phyloP scores from a whole-genome alignment of 495 filamentous ascomycete genomes.

The Podospora anserina region DNA sequence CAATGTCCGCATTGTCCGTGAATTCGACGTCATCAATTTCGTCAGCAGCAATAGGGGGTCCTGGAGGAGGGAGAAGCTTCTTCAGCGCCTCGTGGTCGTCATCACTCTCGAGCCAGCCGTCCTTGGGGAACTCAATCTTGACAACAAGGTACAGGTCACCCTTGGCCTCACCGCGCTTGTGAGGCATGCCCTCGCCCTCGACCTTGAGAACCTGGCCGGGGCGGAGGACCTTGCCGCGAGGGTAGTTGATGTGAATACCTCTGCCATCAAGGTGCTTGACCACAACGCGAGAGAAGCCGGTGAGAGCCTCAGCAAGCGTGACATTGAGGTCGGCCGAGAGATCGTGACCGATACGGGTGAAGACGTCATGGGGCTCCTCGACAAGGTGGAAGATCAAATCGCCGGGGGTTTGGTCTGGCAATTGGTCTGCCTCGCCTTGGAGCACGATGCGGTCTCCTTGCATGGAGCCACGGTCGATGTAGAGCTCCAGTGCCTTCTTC shows the following conservation, averaged over 20 bases:
- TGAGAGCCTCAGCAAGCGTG: slow-evolving; percentile 78
- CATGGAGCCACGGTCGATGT: slow-evolving; percentile 85
- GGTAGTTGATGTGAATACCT: slow-evolving; percentile 77
- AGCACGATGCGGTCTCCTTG: slow-evolving; percentile 87
- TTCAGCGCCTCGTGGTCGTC: slow-evolving; percentile 62
- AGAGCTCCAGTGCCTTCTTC: slow-evolving; percentile 92
- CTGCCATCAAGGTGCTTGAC: slow-evolving; percentile 91
- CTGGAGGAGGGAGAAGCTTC: slow-evolving; percentile 67
- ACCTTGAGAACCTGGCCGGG: slow-evolving; percentile 84
- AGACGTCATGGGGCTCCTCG: slow-evolving; percentile 76
- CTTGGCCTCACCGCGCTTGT: slow-evolving; percentile 74
- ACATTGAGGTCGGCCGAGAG: slow-evolving; percentile 75
- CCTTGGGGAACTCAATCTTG: slow-evolving; percentile 83
- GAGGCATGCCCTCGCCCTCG: slow-evolving; percentile 86
- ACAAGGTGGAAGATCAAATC: slow-evolving; percentile 86
- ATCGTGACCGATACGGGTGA: slow-evolving; percentile 78
- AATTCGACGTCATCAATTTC: slow-evolving; percentile 84
- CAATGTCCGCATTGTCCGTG: slow-evolving; percentile 73
- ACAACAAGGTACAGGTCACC: slow-evolving; percentile 87
- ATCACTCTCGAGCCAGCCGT: slow-evolving; percentile 73
- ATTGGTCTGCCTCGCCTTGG: slow-evolving; percentile 92
- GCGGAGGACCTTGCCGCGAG: slow-evolving; percentile 68
- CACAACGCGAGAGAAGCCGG: slow-evolving; percentile 86
- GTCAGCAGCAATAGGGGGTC: slow-evolving; percentile 58
- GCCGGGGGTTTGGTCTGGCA: slow-evolving; percentile 85